Evolutionary conservation across 139 green algal genomes (phyloP).

Genomic region (Picochlorum sp.): DNA sequence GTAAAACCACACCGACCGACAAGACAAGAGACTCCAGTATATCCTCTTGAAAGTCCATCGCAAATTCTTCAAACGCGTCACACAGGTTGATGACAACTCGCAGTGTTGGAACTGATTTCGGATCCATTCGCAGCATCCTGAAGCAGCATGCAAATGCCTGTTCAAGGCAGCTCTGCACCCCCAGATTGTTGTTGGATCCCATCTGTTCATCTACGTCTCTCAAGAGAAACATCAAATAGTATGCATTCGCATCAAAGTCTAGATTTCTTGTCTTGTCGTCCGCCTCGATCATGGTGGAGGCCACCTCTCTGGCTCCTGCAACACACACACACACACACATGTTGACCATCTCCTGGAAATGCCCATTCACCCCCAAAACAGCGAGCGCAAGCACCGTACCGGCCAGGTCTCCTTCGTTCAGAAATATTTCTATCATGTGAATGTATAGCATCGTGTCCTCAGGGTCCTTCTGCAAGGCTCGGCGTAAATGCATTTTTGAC

Average conservation of each 20-base stretch:
- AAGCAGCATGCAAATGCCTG: no score
- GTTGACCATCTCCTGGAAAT: not conserved
- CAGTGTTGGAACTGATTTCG: no score
- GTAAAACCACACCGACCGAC: no score
- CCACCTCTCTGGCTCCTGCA: not conserved
- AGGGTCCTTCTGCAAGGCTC: not conserved
- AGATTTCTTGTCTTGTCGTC: not conserved
- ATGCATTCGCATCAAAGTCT: conserved; percentile 2
- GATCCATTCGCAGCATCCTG: no score
- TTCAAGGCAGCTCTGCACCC: no score
- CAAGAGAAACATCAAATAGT: conserved; percentile 1
- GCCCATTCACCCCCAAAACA: not conserved
- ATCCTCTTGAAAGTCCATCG: no score
- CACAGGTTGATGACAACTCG: no score
- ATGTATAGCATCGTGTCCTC: not conserved
- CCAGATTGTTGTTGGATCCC: no score
- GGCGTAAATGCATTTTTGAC: not conserved
- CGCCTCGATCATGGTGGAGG: not conserved
- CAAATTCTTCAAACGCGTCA: no score
- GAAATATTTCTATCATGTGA: not conserved
- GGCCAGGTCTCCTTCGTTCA: not conserved
- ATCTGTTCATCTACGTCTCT: not conserved
- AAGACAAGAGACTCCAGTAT: no score
- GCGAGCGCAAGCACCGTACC: not conserved
- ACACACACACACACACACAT: not conserved